Base-by-base conservation (phyloP, 805 yeast genomes). In the Metschnikowia sp. region DNA sequence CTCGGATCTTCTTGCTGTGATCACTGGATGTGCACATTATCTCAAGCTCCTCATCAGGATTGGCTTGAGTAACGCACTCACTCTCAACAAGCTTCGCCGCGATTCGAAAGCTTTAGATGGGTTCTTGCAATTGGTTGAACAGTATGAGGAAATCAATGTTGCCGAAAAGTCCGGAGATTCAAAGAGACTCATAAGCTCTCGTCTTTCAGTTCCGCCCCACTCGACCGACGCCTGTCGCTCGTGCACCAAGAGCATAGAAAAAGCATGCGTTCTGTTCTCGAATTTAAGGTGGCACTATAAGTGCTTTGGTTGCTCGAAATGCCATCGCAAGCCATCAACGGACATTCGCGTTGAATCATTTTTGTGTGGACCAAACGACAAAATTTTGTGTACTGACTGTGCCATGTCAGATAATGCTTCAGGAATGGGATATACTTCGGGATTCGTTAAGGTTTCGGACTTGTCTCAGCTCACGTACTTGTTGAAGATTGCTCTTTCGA, bases 11-110 rank as follows among this genome's bases (percentile, higher is more conserved):
- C 75, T 94, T 55, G 81, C 92, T 0, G 81, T 91, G 10, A 91
- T 91, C 5, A 88, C 97, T 1, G 90, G 95, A 0, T 72, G 92
- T 56, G 97, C 99, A 0, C 98, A 94, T 63, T 92, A 90, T 65
- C 73, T 94, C 58, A 94, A 94, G 64, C 74, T 92, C 7, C 70
- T 94, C 19, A 86, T 92, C 4, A 74, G 97, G 52, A 81, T 82
- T 59, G 94, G 97, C 0, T 75, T 94, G 36, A 78, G 82, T 49
- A 82, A 83, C 54, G 88, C 97, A 0, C 70, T 94, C n/a, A 83
- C 78, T 47, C 72, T 77, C 46, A 86, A 87, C 63, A 79, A 78
- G 54, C 58, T 74, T 3, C 70, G 78, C 8, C 80, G 79, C 31
- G 76, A 86, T 8, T 77, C 84, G 0, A 71, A 66, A 35, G 86